Conservation (phyloP, 768 basidiomycete genomes). For the Naganishia randhawae region DNA sequence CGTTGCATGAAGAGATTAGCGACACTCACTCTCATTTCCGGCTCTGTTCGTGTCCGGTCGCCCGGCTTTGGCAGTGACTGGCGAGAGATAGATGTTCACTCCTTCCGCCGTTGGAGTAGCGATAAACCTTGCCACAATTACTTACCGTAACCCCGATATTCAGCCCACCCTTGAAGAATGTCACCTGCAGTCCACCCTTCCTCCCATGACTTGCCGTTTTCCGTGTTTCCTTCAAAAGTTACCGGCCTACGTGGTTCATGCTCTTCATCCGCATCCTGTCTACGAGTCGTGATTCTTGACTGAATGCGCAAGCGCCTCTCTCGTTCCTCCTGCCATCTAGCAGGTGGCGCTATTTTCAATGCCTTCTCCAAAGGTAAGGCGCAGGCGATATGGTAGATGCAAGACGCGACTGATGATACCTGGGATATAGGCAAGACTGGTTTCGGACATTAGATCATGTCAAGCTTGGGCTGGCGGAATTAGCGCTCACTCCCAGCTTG, state of each 20-base stretch:
- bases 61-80: constrained; percentile 81
- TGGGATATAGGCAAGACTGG: constrained; percentile 80
- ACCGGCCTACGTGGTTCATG: constrained; percentile 66
- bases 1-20: constrained; percentile 8
- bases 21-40: constrained; percentile 76
- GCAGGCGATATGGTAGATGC: constrained; percentile 65
- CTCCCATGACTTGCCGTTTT: constrained; percentile 30
- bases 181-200: constrained; percentile 78
- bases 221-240: constrained; percentile 36
- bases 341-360: constrained; percentile 60
- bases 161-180: constrained; percentile 72
- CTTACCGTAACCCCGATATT: constrained; percentile 65
- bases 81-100: background rate
- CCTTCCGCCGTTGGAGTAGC: background rate
- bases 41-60: constrained; percentile 83
- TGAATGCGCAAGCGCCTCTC: constrained; percentile 22
- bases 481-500: constrained; percentile 43
- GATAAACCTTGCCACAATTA: background rate
- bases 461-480: background rate
- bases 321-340: constrained; percentile 42
- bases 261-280: constrained; percentile 53
- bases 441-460: constrained; percentile 60
- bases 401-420: constrained; percentile 62
- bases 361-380: constrained; percentile 74
- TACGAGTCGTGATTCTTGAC: constrained; percentile 10